A percentile compares a stretch with the other conserved stretches of the same genome.
phyloP scores from a whole-genome alignment of 805 yeast genomes.

The Candida wancherniae region DNA sequence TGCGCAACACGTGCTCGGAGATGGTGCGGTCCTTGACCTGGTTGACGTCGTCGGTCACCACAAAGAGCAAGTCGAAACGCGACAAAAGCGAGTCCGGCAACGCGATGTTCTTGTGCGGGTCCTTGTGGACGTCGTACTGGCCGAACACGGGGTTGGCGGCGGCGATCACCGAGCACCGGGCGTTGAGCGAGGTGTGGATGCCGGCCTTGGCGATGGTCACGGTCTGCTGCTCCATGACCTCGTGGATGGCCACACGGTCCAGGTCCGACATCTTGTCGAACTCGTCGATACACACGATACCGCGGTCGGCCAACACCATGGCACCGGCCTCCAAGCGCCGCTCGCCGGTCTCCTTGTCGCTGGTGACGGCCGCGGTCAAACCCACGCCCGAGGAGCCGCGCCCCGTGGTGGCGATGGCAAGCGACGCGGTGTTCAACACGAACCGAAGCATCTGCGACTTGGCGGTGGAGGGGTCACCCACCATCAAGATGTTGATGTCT shows the following conservation, averaged over 20 bases:
- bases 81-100: constrained; percentile 93
- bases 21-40: constrained; percentile 79
- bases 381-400: constrained; percentile 99
- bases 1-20: constrained; percentile 90
- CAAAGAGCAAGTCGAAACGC: constrained; percentile 92
- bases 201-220: constrained; percentile 98
- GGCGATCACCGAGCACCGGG: constrained; percentile 94
- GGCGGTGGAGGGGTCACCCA: constrained; percentile 98
- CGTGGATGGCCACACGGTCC: constrained; percentile 97
- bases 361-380: constrained; percentile 96
- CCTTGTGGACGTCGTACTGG: constrained; percentile 91
- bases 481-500: constrained; percentile 93
- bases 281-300: constrained; percentile 97
- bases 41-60: constrained; percentile 92
- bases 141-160: constrained; percentile 98
- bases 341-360: constrained; percentile 96
- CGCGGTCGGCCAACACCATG: constrained; percentile 96
- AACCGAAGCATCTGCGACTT: constrained; percentile 93
- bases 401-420: constrained; percentile 98
- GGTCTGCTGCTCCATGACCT: constrained; percentile 99
- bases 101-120: constrained; percentile 95
- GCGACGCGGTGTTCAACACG: constrained; percentile 88
- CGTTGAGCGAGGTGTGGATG: constrained; percentile 91
- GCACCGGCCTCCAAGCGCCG: constrained; percentile 97
- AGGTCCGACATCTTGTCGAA: constrained; percentile 97